A percentile compares a stretch with the other conserved stretches of the same genome.
Evolutionary conservation across 805 yeast species (phyloP).

Genomic region (Candida sphagnicola): DNA sequence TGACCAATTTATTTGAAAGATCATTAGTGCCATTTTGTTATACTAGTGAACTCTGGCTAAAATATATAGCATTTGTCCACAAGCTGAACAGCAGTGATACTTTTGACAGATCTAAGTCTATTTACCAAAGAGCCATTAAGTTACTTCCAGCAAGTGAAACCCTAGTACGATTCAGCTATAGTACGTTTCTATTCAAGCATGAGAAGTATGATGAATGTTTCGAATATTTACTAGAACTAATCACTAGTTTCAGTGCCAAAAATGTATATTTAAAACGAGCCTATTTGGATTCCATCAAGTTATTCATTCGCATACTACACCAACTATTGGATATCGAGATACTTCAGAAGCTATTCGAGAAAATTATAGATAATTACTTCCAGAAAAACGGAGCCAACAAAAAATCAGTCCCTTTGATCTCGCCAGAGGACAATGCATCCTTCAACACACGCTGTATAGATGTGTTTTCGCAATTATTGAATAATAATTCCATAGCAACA

Average conservation of each 20-base stretch:
- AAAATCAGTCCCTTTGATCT: slow-evolving; percentile 5
- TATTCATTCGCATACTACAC: slow-evolving; percentile 8
- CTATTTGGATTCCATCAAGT: slow-evolving; percentile 2
- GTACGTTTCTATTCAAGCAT: slow-evolving; percentile 16
- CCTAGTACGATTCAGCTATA: slow-evolving; percentile 22
- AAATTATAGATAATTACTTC: slow-evolving; percentile 15
- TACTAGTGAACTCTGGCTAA: slow-evolving; percentile 62
- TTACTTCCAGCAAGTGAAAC: slow-evolving; percentile 29
- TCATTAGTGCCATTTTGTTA: slow-evolving; percentile 66
- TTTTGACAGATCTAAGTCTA: slow-evolving; percentile 29
- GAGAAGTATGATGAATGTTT: slow-evolving; percentile 17
- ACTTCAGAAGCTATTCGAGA: slow-evolving; percentile 15
- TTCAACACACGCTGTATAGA: not conserved
- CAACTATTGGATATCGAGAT: slow-evolving; percentile 9
- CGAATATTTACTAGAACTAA: slow-evolving; percentile 23
- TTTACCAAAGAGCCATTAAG: slow-evolving; percentile 52
- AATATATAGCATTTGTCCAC: slow-evolving; percentile 54
- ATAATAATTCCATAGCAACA: slow-evolving; percentile 38
- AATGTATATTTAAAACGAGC: slow-evolving; percentile 5
- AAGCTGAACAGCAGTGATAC: slow-evolving; percentile 13
- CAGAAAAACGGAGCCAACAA: slow-evolving; percentile 13
- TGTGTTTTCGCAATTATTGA: slow-evolving; percentile 29
- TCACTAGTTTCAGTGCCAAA: slow-evolving; percentile 13
- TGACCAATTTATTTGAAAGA: slow-evolving; percentile 61
- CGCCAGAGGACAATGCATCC: not conserved